These are phyloP conservation scores for Pythium biforme DNA, from an alignment of 352 stramenopile species.

Conservation along the genomic window DNA sequence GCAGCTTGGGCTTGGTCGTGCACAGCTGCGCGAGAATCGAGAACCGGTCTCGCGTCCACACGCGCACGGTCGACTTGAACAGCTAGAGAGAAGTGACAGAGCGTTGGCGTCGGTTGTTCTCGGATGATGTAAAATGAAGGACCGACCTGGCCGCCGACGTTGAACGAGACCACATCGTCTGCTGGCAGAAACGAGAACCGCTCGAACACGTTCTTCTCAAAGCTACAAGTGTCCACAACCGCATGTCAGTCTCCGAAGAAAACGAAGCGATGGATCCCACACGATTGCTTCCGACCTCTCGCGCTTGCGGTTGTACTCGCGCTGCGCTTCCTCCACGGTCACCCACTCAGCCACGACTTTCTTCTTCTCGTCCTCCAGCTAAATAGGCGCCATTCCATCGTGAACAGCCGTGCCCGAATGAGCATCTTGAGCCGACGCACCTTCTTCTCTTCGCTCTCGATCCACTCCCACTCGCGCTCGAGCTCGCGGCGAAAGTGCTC, in stretches of 20 bases:
- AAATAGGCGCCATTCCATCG: not conserved
- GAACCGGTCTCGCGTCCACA: constrained; percentile 77
- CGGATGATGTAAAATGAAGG: no score
- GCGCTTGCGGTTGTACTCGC: constrained; percentile 61
- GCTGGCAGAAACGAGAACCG: constrained; percentile 54
- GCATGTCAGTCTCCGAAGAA: no score
- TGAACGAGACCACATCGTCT: constrained; percentile 63
- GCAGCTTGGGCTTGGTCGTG: constrained; percentile 57
- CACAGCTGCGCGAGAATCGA: constrained; percentile 82
- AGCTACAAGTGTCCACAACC: constrained; percentile 31
- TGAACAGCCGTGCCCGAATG: not conserved
- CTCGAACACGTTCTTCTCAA: constrained; percentile 53
- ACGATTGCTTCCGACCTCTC: no score
- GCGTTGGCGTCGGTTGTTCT: no score
- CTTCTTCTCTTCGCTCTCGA: constrained; percentile 64
- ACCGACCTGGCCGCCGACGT: constrained; percentile 55
- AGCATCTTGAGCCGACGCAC: constrained; percentile 16
- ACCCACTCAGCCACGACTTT: constrained; percentile 74
- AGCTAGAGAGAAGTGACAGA: constrained; percentile 30
- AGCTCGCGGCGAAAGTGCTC: constrained; percentile 54
- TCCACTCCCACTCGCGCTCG: constrained; percentile 58
- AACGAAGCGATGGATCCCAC: no score
- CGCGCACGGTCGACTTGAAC: constrained; percentile 67
- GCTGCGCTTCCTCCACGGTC: constrained; percentile 58
- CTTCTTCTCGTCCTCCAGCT: constrained; percentile 78